phyloP scores from a whole-genome alignment of 345 rosid species.

The Gossypium bickii region DNA sequence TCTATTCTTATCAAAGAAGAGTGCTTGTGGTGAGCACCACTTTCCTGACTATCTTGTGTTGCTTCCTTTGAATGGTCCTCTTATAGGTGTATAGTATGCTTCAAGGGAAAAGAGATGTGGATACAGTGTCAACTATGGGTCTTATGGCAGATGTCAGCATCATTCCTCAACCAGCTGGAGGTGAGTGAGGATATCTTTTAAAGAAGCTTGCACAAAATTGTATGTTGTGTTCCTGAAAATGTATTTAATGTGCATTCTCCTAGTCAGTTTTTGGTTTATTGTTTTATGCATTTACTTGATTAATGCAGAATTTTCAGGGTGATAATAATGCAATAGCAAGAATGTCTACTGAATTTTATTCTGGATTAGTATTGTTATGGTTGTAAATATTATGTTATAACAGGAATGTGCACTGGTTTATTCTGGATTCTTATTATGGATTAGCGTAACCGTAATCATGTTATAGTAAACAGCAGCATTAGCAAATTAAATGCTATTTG shows the following conservation, averaged over 20 bases:
- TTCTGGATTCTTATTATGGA: background rate
- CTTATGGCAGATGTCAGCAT: slow-evolving; percentile 75
- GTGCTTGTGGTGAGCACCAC: background rate
- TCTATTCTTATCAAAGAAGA: background rate
- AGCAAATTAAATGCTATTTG: background rate
- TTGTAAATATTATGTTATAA: background rate
- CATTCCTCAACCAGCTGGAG: slow-evolving; percentile 98
- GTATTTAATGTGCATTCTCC: slow-evolving; percentile 14
- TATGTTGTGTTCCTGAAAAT: background rate
- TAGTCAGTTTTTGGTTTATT: slow-evolving; percentile 2
- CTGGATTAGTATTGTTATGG: background rate
- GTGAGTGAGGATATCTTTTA: slow-evolving; percentile 26
- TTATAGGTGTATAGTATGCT: slow-evolving; percentile 23
- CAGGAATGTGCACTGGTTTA: background rate
- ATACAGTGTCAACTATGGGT: slow-evolving; percentile 11
- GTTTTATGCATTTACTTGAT: background rate
- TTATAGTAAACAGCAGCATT: background rate
- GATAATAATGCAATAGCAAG: background rate
- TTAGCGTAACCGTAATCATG: background rate
- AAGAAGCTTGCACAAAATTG: slow-evolving; percentile 8
- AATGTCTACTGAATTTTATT: background rate
- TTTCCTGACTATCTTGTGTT: slow-evolving; percentile 6
- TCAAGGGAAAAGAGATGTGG: slow-evolving; percentile 13
- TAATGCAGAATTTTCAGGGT: background rate
- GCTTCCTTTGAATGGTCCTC: slow-evolving; percentile 4